These are phyloP conservation scores for Houttuynia cordata DNA, from an alignment of 164 flowering plant genomes.

Conservation along the genomic window DNA sequence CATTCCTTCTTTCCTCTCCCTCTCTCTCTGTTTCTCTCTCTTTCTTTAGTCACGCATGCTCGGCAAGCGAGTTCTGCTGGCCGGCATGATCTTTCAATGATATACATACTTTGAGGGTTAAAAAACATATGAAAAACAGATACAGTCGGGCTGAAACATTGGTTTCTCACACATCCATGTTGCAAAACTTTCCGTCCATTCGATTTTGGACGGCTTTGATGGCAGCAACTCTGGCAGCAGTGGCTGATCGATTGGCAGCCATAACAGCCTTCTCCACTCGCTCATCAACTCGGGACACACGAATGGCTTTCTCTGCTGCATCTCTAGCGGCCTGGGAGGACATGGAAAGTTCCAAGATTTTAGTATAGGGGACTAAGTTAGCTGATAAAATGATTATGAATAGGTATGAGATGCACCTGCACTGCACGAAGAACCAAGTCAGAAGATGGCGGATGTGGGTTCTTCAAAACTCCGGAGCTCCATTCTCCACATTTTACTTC, in stretches of 20 bases:
- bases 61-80: slow-evolving; percentile 27
- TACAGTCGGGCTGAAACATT: slow-evolving; percentile 9
- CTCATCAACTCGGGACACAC: slow-evolving; percentile 56
- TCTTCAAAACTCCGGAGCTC: slow-evolving; percentile 60
- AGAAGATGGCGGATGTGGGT: slow-evolving; percentile 31
- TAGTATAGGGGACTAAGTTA: not conserved
- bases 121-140: slow-evolving; percentile 26
- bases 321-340: slow-evolving; percentile 69
- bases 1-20: too few relatives aligned
- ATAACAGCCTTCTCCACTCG: slow-evolving; percentile 65
- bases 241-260: slow-evolving; percentile 87
- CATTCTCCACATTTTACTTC: slow-evolving; percentile 78
- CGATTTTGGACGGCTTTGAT: slow-evolving; percentile 86
- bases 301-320: slow-evolving; percentile 64
- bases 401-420: slow-evolving; percentile 36
- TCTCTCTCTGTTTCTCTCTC: slow-evolving; percentile 8
- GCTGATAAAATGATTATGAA: not conserved
- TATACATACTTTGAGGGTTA: slow-evolving; percentile 15
- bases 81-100: slow-evolving; percentile 1
- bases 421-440: slow-evolving; percentile 59
- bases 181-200: slow-evolving; percentile 69
- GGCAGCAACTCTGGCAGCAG: slow-evolving; percentile 93
- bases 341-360: not conserved
- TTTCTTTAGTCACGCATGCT: slow-evolving; percentile 25
- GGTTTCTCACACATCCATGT: slow-evolving; percentile 23